Evolutionary conservation across 2,329 filamentous ascomycete genomes (phyloP), one percentile per base, ranked within the genome.

Genomic region (Microsporum ferrugineum): DNA sequence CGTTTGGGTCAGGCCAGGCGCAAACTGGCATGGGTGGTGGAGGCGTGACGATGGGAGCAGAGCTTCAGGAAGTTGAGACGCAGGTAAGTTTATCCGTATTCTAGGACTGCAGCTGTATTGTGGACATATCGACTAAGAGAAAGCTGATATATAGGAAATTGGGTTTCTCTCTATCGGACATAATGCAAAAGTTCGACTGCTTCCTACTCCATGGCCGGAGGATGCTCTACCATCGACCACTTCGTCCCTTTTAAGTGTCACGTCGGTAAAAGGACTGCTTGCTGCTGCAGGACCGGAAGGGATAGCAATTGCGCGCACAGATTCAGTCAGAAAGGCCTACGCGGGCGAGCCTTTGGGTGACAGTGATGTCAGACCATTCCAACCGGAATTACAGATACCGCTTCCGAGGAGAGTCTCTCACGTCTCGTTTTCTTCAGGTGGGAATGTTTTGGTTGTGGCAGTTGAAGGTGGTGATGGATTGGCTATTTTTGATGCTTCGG

Each of bases 371-470:
- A 84, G 87, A 64, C 71, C 80, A 10, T 95, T 95, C 68, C 78
- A 84, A 63, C 88, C 91, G 2, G 84, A 92, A 71, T 78, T 88
- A 58, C 87, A 80, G 62, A 81, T 97, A 5, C 78, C 85, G 1
- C 81, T 95, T 68, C 83, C 88, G 7, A 82, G 85, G 69, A 85
- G 88, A 67, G 82, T 96, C 60, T 95, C 90, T 8, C 94, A 99
- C 72, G 80, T 99, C 23, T 85, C 87, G 14, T 99, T 99, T 72
- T 92, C 90, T 0, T 83, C 89, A n/a, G 89, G 95, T 68, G 95
- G 96, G 71, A 84, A 84, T 67, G 90, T 88, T 67, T 78, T 99
- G 63, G 82, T 96, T 39, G 78, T 96, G 31, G 90, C 89, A 8
- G 89, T 89, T 2, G 89, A 96, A 73, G 79, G 82, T 60, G 88